Evolutionary conservation across 495 filamentous ascomycete genomes (phyloP).

Genomic region (Xylaria palmicola): DNA sequence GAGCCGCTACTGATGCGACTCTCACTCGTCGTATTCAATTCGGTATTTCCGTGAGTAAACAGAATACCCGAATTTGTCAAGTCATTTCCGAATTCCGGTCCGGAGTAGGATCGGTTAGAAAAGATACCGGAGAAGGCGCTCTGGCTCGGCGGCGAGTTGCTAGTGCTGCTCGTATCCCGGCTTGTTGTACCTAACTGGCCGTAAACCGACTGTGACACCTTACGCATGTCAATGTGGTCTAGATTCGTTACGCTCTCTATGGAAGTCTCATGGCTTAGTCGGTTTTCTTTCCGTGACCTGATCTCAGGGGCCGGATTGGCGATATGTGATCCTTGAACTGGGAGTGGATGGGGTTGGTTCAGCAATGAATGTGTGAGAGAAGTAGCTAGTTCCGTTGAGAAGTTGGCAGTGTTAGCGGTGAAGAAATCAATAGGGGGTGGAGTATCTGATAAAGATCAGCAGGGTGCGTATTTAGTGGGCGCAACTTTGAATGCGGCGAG

Average conservation of each 20-base stretch:
- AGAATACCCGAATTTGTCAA: conserved; percentile 21
- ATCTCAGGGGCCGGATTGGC: conserved; percentile 33
- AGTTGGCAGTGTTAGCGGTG: conserved; percentile 20
- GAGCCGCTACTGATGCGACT: conserved; percentile 14
- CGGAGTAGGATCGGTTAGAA: conserved; percentile 26
- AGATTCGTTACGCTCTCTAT: conserved; percentile 13
- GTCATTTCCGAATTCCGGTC: conserved; percentile 27
- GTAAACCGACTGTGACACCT: conserved; percentile 37
- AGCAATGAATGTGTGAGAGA: conserved; percentile 44
- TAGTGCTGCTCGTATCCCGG: conserved; percentile 19
- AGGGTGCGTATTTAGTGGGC: neutral
- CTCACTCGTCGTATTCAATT: conserved; percentile 14
- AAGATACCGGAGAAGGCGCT: conserved; percentile 24
- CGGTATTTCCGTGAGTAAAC: conserved; percentile 17
- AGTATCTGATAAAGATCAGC: conserved; percentile 15
- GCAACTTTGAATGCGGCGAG: neutral
- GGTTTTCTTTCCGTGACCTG: conserved; percentile 42
- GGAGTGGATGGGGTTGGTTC: conserved; percentile 42
- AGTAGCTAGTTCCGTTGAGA: conserved; percentile 37
- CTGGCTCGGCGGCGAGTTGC: conserved; percentile 27
- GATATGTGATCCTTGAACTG: conserved; percentile 27
- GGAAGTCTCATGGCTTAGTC: conserved; percentile 21
- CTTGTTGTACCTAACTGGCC: conserved; percentile 22
- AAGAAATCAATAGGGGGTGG: conserved; percentile 29
- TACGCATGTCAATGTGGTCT: conserved; percentile 30